These are phyloP conservation scores for Nosema muscidifuracis DNA, from an alignment of 371 early-diverging fungal species.

Conservation along the genomic window DNA sequence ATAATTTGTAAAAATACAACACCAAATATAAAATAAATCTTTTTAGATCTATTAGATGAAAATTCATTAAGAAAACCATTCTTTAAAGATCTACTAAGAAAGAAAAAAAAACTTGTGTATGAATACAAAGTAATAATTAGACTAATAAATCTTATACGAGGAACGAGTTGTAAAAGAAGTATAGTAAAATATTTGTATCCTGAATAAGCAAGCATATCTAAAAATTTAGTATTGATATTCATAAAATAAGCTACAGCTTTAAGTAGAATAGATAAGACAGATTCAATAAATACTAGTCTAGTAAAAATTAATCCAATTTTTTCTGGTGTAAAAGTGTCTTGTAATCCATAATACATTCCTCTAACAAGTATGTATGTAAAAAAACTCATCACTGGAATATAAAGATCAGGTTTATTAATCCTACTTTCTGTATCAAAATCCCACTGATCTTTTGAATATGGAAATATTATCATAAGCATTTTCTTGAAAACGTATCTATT, in stretches of 20 bases:
- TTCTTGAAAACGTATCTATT: slow-evolving; percentile 82
- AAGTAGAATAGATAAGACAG: slow-evolving; percentile 72
- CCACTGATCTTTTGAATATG: slow-evolving; percentile 75
- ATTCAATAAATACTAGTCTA: slow-evolving; percentile 71
- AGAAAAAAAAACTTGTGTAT: slow-evolving; percentile 53
- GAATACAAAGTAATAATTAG: slow-evolving; percentile 32
- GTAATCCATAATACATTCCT: slow-evolving; percentile 69
- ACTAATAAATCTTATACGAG: slow-evolving; percentile 11
- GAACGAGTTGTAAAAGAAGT: slow-evolving; percentile 21
- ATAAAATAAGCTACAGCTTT: slow-evolving; percentile 78
- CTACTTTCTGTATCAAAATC: not conserved
- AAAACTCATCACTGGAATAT: slow-evolving; percentile 87
- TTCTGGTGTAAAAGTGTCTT: slow-evolving; percentile 76
- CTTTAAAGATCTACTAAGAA: slow-evolving; percentile 57
- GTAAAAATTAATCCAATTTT: slow-evolving; percentile 76
- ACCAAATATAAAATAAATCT: slow-evolving; percentile 58
- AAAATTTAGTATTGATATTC: slow-evolving; percentile 71
- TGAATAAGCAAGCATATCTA: slow-evolving; percentile 77
- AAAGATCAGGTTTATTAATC: slow-evolving; percentile 88
- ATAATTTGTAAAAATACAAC: slow-evolving; percentile 45
- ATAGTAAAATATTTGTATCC: slow-evolving; percentile 82
- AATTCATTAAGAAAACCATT: slow-evolving; percentile 33
- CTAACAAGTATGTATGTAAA: slow-evolving; percentile 81
- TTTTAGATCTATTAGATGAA: slow-evolving; percentile 23
- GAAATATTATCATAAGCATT: slow-evolving; percentile 76